Conservation (phyloP, 805 yeast genomes). For the Candida stauntonica region DNA sequence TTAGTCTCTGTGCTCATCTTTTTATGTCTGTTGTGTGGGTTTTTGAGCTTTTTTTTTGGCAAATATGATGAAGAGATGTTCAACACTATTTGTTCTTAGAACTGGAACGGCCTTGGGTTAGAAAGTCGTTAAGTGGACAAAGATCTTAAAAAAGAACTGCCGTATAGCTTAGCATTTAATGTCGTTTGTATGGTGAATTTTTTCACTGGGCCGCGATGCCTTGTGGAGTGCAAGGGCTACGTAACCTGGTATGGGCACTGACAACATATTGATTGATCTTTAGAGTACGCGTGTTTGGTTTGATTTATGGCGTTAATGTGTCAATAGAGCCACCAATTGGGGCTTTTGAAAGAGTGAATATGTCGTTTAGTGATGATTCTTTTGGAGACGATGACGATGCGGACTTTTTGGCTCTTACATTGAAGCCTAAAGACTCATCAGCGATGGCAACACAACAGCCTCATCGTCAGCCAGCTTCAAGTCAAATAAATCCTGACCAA, state of each 20-base stretch:
- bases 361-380: slow-evolving; percentile 7
- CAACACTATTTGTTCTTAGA: slow-evolving; percentile 5
- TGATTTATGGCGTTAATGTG: not conserved
- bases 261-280: too few relatives aligned
- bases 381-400: slow-evolving; percentile 36
- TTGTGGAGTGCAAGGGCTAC: too few relatives aligned
- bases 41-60: not conserved
- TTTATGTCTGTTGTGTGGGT: not conserved
- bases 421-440: slow-evolving; percentile 28
- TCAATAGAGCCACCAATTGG: too few relatives aligned
- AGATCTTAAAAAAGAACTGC: not conserved
- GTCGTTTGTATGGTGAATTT: too few relatives aligned
- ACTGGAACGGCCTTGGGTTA: not conserved
- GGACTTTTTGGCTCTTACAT: slow-evolving; percentile 45
- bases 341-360: not conserved
- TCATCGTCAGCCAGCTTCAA: too few relatives aligned
- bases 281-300: too few relatives aligned
- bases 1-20: slow-evolving; percentile 1
- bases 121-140: slow-evolving; percentile 1
- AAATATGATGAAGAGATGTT: not conserved
- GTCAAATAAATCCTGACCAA: slow-evolving; percentile 1
- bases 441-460: slow-evolving; percentile 1
- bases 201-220: not conserved
- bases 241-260: too few relatives aligned
- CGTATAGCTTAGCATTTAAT: too few relatives aligned